phyloP scores from a whole-genome alignment of 208 protist genomes.

The Trypanosoma grayi region DNA sequence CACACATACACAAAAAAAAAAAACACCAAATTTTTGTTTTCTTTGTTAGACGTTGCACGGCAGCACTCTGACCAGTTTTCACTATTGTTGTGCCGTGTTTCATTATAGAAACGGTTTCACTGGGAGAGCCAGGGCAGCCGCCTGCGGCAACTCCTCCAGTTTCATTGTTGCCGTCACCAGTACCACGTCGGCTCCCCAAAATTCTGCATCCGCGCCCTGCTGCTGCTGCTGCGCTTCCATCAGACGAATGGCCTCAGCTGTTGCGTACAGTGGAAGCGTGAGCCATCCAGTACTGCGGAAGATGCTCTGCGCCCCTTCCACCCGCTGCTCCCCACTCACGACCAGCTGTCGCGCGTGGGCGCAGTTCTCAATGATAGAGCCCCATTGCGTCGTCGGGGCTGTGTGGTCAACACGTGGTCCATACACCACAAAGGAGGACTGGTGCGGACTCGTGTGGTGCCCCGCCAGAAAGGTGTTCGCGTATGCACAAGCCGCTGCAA shows the following conservation, averaged over 20 bases:
- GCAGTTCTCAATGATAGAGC: conserved; percentile 30
- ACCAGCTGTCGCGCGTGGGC: conserved; percentile 26
- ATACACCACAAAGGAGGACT: conserved; percentile 32
- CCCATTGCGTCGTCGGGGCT: conserved; percentile 33
- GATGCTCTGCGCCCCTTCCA: conserved; percentile 37
- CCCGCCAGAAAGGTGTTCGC: conserved; percentile 33
- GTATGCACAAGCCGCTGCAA: conserved; percentile 58
- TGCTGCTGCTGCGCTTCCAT: conserved; percentile 16
- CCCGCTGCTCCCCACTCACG: conserved; percentile 52
- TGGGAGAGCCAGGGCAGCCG: conserved; percentile 32
- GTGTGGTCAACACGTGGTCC: conserved; percentile 44
- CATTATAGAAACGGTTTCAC: conserved; percentile 31
- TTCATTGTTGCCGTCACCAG: conserved; percentile 47
- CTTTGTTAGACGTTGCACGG: too few species aligned
- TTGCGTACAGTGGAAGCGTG: conserved; percentile 34
- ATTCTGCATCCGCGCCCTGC: neutral
- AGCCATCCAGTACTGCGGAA: conserved; percentile 45
- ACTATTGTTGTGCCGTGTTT: too few species aligned
- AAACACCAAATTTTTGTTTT: too few species aligned
- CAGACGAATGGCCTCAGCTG: conserved; percentile 41
- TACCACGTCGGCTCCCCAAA: conserved; percentile 44
- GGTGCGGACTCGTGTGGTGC: conserved; percentile 9
- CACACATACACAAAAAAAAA: too few species aligned
- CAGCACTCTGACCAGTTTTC: too few species aligned
- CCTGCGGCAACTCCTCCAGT: conserved; percentile 51